Evolutionary conservation across 768 basidiomycete genomes (phyloP).

Genomic region (Mrakia hoshinonis): DNA sequence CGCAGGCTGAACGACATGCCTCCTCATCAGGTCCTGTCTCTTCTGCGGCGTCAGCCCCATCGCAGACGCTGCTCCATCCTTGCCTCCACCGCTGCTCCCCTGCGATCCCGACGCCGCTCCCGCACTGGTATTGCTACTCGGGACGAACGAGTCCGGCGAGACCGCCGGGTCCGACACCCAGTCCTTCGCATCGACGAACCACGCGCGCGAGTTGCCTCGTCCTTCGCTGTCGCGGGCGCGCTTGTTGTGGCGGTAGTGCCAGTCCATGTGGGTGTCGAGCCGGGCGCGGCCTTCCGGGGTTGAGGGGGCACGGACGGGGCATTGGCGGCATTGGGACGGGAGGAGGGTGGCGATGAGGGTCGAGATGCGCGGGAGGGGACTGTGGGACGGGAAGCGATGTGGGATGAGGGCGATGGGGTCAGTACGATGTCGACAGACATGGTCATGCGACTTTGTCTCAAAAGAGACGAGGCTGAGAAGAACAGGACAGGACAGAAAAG

Average conservation of each 20-base stretch:
- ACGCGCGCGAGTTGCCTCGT: constrained; percentile 26
- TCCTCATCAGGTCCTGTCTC: constrained; percentile 13
- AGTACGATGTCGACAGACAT: no score
- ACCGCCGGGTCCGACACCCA: constrained; percentile 11
- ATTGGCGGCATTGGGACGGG: constrained; percentile 18
- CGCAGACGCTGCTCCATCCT: no score
- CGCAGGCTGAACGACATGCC: constrained; percentile 20
- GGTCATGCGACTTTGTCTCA: no score
- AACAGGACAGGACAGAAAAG: neutral
- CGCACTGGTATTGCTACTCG: no score
- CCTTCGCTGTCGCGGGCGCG: constrained; percentile 26
- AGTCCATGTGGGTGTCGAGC: constrained; percentile 24
- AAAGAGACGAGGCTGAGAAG: neutral
- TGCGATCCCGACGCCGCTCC: no score
- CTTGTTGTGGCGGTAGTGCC: constrained; percentile 27
- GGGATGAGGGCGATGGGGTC: no score
- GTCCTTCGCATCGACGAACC: constrained; percentile 30
- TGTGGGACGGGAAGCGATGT: neutral
- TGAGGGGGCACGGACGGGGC: constrained; percentile 16
- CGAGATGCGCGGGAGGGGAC: constrained; percentile 13
- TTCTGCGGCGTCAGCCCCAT: neutral
- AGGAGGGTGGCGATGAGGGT: constrained; percentile 20
- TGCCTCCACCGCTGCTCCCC: no score
- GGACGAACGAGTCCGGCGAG: constrained; percentile 21
- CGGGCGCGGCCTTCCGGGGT: constrained; percentile 1